Evolutionary conservation across 805 yeast species (phyloP), one percentile per base, ranked within the genome.

Genomic region (Candida incommunis): DNA sequence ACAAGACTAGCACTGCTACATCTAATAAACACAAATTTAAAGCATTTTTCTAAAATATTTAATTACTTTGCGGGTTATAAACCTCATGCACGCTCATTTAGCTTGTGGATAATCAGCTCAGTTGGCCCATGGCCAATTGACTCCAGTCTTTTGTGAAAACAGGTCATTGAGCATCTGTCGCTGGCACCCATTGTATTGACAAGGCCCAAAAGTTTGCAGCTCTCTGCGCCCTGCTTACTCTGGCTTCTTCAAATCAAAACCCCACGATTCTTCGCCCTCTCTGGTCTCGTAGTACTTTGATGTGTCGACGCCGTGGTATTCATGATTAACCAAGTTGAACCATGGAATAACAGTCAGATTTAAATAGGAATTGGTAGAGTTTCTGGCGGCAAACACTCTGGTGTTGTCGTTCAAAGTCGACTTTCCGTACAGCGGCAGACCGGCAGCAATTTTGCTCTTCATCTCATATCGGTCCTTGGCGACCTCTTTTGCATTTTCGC

Each of bases 321-420:
- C 86, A 63, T 84, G 95, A 60, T 76, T 66, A 41, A 78, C 86
- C 50, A 82, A 67, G 65, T 85, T 85, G 69, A 85, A 83, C 85
- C 86, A 79, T 22, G 94, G 94, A 55, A 84, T 61, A 49, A 82
- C 58, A 46, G 77, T 73, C 54, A 79, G 59, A 45, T 70, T 65
- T 46, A 75, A 61, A 56, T 75, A 76, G 4, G 94, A 76, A 58
- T 77, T 77, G 53, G 79, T 81, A 22, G 92, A 80, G 69, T 82
- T 81, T 66, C 86, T 74, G 55, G 82, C 76, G 48, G 94, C 77
- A 51, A 81, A 70, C 53, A 77, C 82, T 62, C 83, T 84, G 55
- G 80, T 63, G 68, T 85, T 74, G 48, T 77, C 81, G 42, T 75
- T 72, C 64, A 84, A 69, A 43, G 70, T 67, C 46, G 85, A 76